Evolutionary conservation across 495 filamentous ascomycete genomes (phyloP).

Genomic region (Aspergillus egyptiacus): DNA sequence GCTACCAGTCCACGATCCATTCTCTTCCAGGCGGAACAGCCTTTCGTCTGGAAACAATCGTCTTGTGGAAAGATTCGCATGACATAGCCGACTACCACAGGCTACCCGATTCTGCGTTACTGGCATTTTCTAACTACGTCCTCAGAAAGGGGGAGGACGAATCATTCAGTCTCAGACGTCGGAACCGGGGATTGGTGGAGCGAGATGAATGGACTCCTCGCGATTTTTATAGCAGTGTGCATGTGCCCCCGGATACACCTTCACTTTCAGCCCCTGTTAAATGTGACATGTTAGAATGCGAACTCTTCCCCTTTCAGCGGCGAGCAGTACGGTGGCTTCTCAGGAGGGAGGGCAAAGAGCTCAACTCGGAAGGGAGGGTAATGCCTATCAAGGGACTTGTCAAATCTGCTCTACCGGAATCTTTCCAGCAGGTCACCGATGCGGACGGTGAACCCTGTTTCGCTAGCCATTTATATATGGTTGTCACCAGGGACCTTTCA

Average conservation of each 20-base stretch:
- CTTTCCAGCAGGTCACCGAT: constrained; percentile 37
- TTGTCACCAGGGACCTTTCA: constrained; percentile 48
- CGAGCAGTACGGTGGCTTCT: constrained; percentile 68
- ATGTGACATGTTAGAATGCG: constrained; percentile 38
- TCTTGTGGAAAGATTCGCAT: constrained; percentile 39
- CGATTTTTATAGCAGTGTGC: constrained; percentile 62
- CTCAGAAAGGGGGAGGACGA: constrained; percentile 21
- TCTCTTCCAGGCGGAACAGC: constrained; percentile 11
- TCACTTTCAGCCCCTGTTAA: constrained; percentile 36
- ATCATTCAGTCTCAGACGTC: background rate
- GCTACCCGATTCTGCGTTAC: constrained; percentile 16
- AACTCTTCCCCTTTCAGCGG: constrained; percentile 66
- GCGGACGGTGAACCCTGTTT: constrained; percentile 47
- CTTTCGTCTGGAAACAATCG: constrained; percentile 25
- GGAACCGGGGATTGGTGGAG: background rate
- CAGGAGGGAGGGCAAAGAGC: constrained; percentile 48
- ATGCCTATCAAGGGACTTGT: constrained; percentile 12
- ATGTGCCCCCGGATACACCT: constrained; percentile 46
- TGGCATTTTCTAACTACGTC: constrained; percentile 29
- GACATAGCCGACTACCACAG: constrained; percentile 20
- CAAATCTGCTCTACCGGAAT: constrained; percentile 24
- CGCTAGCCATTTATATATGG: constrained; percentile 60
- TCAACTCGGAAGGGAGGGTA: constrained; percentile 29
- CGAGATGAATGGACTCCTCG: constrained; percentile 39
- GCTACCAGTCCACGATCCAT: constrained; percentile 32